Conservation (phyloP, 345 rosid genomes). For the Turritis glabra region DNA sequence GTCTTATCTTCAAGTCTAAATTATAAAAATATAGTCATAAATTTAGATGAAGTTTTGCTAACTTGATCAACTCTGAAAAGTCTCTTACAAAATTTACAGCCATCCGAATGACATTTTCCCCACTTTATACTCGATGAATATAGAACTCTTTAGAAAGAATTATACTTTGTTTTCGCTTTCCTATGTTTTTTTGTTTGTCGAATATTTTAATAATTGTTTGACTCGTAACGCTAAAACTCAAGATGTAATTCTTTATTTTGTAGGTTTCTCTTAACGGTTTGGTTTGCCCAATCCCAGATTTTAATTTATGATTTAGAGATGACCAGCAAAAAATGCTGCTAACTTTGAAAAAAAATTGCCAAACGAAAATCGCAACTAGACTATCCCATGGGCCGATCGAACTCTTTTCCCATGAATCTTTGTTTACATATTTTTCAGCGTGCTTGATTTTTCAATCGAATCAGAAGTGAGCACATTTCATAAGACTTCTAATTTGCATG, state of each 20-base stretch:
- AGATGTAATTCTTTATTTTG: not conserved
- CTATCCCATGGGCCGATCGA: not conserved
- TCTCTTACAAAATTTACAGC: not conserved
- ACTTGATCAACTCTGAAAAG: too few species aligned
- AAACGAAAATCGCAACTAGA: not conserved
- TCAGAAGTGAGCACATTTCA: not conserved
- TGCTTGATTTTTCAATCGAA: not conserved
- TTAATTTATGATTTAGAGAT: not conserved
- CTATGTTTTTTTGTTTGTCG: not conserved
- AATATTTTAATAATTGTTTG: not conserved
- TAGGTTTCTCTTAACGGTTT: not conserved
- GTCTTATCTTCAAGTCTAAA: not conserved
- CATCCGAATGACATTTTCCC: too few species aligned
- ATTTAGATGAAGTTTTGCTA: not conserved
- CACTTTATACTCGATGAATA: not conserved
- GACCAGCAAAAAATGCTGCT: not conserved
- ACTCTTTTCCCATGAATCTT: not conserved
- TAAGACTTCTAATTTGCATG: not conserved
- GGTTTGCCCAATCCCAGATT: not conserved
- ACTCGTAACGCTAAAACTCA: not conserved
- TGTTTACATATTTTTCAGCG: not conserved
- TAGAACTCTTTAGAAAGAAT: not conserved
- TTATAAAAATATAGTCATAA: not conserved
- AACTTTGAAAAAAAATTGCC: not conserved
- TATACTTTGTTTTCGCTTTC: not conserved